Conservation (phyloP, 345 rosid species). For the Laguncularia racemosa region DNA sequence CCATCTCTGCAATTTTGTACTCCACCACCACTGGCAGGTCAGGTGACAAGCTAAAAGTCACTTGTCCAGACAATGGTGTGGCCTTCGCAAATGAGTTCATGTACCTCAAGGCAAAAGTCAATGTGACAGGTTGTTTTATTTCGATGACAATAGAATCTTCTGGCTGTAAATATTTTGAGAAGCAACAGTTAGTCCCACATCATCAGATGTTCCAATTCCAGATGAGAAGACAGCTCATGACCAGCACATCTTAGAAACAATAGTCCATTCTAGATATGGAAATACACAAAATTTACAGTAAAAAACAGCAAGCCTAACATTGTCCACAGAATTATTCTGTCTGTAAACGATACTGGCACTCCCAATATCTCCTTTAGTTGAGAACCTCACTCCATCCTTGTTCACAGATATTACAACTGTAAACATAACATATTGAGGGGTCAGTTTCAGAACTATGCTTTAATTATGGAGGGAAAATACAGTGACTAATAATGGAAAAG, state of each 20-base stretch:
- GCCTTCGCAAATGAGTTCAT: slow-evolving; percentile 98
- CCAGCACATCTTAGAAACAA: too few relatives aligned
- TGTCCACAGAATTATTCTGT: slow-evolving; percentile 89
- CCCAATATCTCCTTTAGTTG: slow-evolving; percentile 94
- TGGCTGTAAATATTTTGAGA: slow-evolving; percentile 45
- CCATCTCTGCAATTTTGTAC: slow-evolving; percentile 98
- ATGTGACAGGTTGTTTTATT: slow-evolving; percentile 89
- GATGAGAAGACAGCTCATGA: too few relatives aligned
- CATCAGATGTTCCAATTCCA: too few relatives aligned
- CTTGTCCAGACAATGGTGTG: slow-evolving; percentile 74
- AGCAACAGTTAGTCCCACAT: too few relatives aligned
- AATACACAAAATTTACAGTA: too few relatives aligned
- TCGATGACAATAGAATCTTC: slow-evolving; percentile 81
- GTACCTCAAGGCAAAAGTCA: slow-evolving; percentile 93
- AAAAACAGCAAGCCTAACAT: slow-evolving; percentile 26
- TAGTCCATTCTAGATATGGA: too few relatives aligned
- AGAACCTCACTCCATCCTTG: slow-evolving; percentile 96
- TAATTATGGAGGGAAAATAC: too few relatives aligned
- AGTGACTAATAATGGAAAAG: too few relatives aligned
- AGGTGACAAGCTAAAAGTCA: slow-evolving; percentile 85
- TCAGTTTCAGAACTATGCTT: too few relatives aligned
- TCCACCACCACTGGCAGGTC: slow-evolving; percentile 97
- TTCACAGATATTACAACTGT: slow-evolving; percentile 92
- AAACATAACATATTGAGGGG: background rate
- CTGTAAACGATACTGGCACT: slow-evolving; percentile 87